These are phyloP conservation scores for Apiospora pterosperma DNA, from an alignment of 2,329 filamentous ascomycete genomes.

Conservation along the genomic window DNA sequence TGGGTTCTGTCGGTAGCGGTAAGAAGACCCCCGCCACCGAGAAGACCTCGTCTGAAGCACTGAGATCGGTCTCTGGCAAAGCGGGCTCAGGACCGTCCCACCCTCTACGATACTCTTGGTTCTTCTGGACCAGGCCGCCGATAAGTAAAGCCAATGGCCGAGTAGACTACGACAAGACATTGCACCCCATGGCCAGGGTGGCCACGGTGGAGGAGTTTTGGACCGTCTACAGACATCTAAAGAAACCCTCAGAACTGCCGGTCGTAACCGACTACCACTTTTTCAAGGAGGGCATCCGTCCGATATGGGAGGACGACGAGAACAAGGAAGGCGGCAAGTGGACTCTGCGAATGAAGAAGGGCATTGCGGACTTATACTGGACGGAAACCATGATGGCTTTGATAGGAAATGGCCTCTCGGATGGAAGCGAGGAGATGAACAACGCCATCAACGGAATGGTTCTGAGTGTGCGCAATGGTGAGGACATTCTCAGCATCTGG, in stretches of 20 bases:
- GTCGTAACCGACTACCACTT: slow-evolving; percentile 97
- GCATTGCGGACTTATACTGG: slow-evolving; percentile 94
- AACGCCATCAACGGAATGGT: slow-evolving; percentile 95
- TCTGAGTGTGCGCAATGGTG: slow-evolving; percentile 88
- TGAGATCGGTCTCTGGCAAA: slow-evolving; percentile 27
- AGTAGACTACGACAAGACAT: slow-evolving; percentile 94
- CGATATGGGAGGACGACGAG: slow-evolving; percentile 97
- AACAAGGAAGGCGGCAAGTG: slow-evolving; percentile 97
- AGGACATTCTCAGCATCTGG: slow-evolving; percentile 98
- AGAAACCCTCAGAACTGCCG: slow-evolving; percentile 81
- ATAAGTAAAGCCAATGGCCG: slow-evolving; percentile 89
- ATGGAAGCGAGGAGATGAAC: slow-evolving; percentile 81
- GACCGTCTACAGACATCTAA: slow-evolving; percentile 82
- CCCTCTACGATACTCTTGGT: slow-evolving; percentile 81
- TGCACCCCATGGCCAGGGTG: slow-evolving; percentile 80
- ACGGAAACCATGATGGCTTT: slow-evolving; percentile 89
- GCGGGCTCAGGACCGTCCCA: slow-evolving; percentile 46
- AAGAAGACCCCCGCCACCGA: slow-evolving; percentile 57
- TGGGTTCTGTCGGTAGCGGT: slow-evolving; percentile 41
- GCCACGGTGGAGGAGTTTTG: slow-evolving; percentile 88
- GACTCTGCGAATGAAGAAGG: slow-evolving; percentile 96
- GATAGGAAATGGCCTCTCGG: slow-evolving; percentile 89
- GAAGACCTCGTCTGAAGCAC: slow-evolving; percentile 55
- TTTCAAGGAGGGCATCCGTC: slow-evolving; percentile 93
- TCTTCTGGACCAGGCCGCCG: slow-evolving; percentile 95